Percentiles rank a stretch among this genome's conserved stretches.
phyloP scores from a whole-genome alignment of 106 monocot species.

The Phalaenopsis aphrodite region DNA sequence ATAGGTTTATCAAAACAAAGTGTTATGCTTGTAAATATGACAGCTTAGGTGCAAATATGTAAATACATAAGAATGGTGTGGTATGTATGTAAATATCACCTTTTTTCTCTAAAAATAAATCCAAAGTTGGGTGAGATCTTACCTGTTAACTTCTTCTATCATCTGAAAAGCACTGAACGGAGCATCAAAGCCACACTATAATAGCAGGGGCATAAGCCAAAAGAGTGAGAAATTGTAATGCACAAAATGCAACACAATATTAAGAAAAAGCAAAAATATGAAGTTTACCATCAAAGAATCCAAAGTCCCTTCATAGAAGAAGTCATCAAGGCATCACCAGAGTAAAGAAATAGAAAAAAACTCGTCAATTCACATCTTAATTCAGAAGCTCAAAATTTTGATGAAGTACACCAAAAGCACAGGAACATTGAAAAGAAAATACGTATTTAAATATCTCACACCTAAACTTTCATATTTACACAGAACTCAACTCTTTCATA shows the following conservation, averaged over 20 bases:
- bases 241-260: background rate
- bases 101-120: background rate
- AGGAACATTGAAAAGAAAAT: background rate
- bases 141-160: conserved; percentile 94
- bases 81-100: background rate
- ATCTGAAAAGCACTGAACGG: conserved; percentile 76
- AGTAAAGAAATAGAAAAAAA: background rate
- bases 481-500: no score
- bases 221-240: conserved; percentile 5
- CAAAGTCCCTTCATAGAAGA: conserved; percentile 53
- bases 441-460: no score
- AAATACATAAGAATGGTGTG: no score
- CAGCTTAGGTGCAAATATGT: no score
- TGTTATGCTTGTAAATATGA: no score
- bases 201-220: background rate
- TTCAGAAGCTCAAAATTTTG: no score
- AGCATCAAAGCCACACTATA: conserved; percentile 85
- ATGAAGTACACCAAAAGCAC: background rate
- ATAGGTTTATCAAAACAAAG: no score
- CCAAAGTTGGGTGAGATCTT: background rate
- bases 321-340: background rate
- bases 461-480: no score
- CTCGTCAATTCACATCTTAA: background rate
- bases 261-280: background rate
- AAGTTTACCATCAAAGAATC: conserved; percentile 92